These are phyloP conservation scores for Allomyces macrogynus DNA, from an alignment of 192 early-diverging fungal genomes.

Conservation along the genomic window DNA sequence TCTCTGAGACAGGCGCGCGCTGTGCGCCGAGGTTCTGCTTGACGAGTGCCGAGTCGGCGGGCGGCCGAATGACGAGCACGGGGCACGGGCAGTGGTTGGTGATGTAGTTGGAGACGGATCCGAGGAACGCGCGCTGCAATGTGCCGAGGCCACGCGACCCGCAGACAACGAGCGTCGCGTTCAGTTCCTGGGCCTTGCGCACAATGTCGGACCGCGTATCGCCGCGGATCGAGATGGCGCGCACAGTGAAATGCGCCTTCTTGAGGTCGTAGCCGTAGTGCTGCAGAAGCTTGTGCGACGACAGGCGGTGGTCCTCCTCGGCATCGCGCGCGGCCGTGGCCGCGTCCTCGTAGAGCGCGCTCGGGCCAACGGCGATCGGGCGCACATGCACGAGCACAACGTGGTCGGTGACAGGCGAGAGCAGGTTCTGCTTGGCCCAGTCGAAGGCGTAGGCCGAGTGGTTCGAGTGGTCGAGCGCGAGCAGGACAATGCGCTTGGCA, in stretches of 20 bases:
- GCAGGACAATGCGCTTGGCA: background rate
- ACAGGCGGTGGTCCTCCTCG: background rate
- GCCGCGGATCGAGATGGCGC: slow-evolving; percentile 1
- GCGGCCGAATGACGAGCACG: slow-evolving; percentile 7
- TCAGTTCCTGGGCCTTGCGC: background rate
- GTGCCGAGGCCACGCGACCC: slow-evolving; percentile 5
- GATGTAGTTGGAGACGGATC: slow-evolving; percentile 8
- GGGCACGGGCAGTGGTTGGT: slow-evolving; percentile 4
- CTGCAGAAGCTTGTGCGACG: background rate
- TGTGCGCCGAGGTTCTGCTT: background rate
- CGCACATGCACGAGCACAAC: background rate
- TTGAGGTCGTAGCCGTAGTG: background rate
- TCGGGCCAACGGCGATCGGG: background rate
- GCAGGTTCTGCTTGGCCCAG: slow-evolving; percentile 1
- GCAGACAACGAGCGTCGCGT: slow-evolving; percentile 5
- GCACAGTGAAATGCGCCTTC: background rate
- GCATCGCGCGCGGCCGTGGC: background rate
- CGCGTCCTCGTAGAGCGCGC: background rate
- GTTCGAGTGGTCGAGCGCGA: background rate
- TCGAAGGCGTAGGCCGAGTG: background rate
- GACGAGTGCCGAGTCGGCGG: background rate
- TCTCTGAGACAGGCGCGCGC: background rate
- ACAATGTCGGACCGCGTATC: background rate
- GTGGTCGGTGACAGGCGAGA: background rate
- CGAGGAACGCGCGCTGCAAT: slow-evolving; percentile 4